Evolutionary conservation across 2,329 filamentous ascomycete genomes (phyloP).

Genomic region (Pseudodiploospora longispora): DNA sequence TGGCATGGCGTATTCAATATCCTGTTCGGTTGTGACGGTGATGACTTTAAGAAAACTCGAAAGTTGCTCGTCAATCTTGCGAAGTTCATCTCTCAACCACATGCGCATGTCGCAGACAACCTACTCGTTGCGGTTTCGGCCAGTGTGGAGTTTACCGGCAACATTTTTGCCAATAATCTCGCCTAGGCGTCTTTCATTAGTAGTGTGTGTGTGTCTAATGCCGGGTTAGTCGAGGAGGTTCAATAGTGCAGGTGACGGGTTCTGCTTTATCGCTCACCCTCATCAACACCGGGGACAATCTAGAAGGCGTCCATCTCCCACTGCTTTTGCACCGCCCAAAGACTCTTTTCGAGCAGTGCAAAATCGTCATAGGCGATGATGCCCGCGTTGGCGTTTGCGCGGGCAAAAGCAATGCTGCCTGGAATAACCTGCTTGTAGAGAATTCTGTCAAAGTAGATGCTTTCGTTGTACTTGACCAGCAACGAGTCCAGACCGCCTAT

Average conservation of each 20-base stretch:
- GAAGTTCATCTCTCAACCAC: conserved; percentile 73
- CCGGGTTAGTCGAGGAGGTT: no score
- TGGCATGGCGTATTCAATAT: conserved; percentile 75
- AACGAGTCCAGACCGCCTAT: conserved; percentile 73
- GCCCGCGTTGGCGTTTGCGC: conserved; percentile 67
- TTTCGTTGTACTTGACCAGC: conserved; percentile 80
- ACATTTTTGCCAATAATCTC: conserved; percentile 82
- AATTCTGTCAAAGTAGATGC: conserved; percentile 67
- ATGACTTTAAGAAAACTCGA: conserved; percentile 62
- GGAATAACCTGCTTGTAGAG: conserved; percentile 76
- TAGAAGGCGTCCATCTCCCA: conserved; percentile 43
- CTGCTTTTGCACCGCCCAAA: conserved; percentile 48
- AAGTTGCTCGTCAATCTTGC: conserved; percentile 60
- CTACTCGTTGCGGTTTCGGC: conserved; percentile 83
- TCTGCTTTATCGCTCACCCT: conserved; percentile 22
- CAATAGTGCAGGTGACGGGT: no score
- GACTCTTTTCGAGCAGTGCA: conserved; percentile 61
- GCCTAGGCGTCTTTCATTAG: conserved; percentile 63
- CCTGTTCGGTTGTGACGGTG: conserved; percentile 59
- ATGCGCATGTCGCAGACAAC: conserved; percentile 84
- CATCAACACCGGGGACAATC: conserved; percentile 45
- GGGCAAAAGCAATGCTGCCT: conserved; percentile 72
- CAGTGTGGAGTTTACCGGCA: conserved; percentile 83
- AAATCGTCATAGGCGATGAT: conserved; percentile 71
- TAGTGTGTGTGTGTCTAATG: conserved; percentile 48